Evolutionary conservation across 1,284 basidiomycete species (phyloP).

Genomic region (Cutaneotrichosporon dermatis): DNA sequence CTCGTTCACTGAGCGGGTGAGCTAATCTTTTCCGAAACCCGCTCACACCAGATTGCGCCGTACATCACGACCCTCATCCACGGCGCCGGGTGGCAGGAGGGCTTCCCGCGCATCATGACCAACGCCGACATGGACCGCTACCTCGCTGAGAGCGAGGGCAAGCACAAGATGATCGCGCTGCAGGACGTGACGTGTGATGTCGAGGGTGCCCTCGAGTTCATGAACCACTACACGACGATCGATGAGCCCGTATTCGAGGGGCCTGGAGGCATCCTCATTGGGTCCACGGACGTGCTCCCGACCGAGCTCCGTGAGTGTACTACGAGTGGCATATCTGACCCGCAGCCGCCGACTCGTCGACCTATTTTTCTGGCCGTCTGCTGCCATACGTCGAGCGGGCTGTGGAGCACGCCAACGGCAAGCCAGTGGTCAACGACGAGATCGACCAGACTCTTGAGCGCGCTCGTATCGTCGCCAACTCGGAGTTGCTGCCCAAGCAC

Average conservation of each 20-base stretch:
- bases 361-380: conserved; percentile 65
- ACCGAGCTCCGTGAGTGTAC: conserved; percentile 61
- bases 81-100: conserved; percentile 73
- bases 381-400: conserved; percentile 60
- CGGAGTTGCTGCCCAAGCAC: conserved; percentile 57
- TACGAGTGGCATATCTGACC: too few relatives aligned
- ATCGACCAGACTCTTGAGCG: conserved; percentile 55
- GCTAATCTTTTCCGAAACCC: conserved; percentile 8
- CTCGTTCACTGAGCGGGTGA: conserved; percentile 64
- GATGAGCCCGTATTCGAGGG: conserved; percentile 65
- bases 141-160: conserved; percentile 52
- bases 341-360: conserved; percentile 62
- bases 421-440: conserved; percentile 30
- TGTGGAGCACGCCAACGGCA: conserved; percentile 42
- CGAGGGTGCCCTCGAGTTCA: conserved; percentile 76
- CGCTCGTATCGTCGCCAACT: conserved; percentile 67
- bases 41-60: conserved; percentile 62
- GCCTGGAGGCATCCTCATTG: conserved; percentile 61
- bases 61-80: conserved; percentile 79
- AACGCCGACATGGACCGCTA: conserved; percentile 58
- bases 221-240: conserved; percentile 66
- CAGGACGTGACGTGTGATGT: conserved; percentile 85
- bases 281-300: conserved; percentile 84
- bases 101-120: conserved; percentile 72
- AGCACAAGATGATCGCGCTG: conserved; percentile 57